Evolutionary conservation across 352 stramenopile genomes (phyloP), one percentile per base, ranked within the genome.

Genomic region (Phytophthora sansomeana): DNA sequence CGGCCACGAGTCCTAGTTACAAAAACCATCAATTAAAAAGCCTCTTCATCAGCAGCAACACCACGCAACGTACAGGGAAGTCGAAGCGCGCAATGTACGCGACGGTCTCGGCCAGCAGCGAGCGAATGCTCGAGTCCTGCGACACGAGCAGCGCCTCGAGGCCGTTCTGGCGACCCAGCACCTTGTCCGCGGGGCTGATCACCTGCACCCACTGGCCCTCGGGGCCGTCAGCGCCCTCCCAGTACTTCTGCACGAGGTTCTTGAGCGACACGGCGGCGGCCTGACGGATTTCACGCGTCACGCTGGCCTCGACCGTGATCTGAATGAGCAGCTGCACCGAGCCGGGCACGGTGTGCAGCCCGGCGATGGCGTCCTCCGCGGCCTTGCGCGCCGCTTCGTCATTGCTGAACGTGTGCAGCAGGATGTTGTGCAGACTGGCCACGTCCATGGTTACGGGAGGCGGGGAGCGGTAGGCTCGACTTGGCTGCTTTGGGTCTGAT

Each of bases 161-260:
- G 11, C 82, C 72, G 56, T 91, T 87, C 58, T 93, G 90, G 69
- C 79, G 81, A 30, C 80, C 77, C 46, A 81, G 82, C 35, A 70
- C 67, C 63, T 90, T 87, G 63, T 95, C 87, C 17, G 83, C 83
- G 4, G 85, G 80, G 17, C 78, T 81, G 55, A 91, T 87, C 28
- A 88, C 68, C 35, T 83, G 63, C 35, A 90, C 62, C 63, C 91
- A 84, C 50, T 96, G 89, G 38, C 86, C 84, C 13, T 95, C 72
- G 19, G 87, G 79, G 46, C 97, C 73, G 50, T 92, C 76, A 7
- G 67, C 58, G 36, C 83, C 92, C 43, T 97, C 87, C 96, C 96
- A 99, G 65, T 97, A 96, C 80, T 97, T 97, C 30, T 96, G 82
- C 59, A 97, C 96, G 28, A 98, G 86, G 80, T 99, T 99, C 79